Base-by-base conservation (phyloP, 2,329 filamentous ascomycete species). In the Blastomyces parvus region DNA sequence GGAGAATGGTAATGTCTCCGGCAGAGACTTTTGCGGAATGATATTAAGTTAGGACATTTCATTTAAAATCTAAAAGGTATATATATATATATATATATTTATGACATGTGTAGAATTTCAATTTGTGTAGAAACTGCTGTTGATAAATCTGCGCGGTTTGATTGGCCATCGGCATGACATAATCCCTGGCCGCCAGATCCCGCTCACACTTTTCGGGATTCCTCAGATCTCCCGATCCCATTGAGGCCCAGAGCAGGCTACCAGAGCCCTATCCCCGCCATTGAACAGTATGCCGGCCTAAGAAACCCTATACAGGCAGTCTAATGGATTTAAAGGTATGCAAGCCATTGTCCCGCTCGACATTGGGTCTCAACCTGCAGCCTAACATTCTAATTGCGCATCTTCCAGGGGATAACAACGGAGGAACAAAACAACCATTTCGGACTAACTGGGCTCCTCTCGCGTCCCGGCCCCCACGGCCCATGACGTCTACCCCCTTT, bases 201-300 rank as follows among this genome's bases (percentile, higher is more conserved):
- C 25, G 13, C 38, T 38, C 33, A 59, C 42, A 22, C 27, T 27
- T 44, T 48, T 48, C 22, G 27, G 25, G 30, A n/a, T 17, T 30
- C 2, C 40, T 42, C n/a, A 25, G 4, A 46, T 13, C 14, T 11
- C 38, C 9, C 8, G n/a, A 25, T 13, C 11, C 33, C 2, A 19
- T n/a, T n/a, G 2, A 55, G 48, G 48, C 52, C 14, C 25, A n/a
- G 22, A 19, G 14, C 48, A 11, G 9, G 52, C 27, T 33, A 36
- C 30, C 7, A 9, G n/a, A 22, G 3, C 11, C 7, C 68, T 70
- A 67, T 67, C 69, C 69, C n/a, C 50, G 46, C 59, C n/a, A 61
- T 61, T 61, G 46, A 61, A 25, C 46, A 38, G 3, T 36, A 61
- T 53, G 59, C 17, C n/a, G 46, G 9, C 19, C 22, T 61, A 13